Evolutionary conservation across 2,329 filamentous ascomycete species (phyloP).

Genomic region (Dactylonectria estremocensis): DNA sequence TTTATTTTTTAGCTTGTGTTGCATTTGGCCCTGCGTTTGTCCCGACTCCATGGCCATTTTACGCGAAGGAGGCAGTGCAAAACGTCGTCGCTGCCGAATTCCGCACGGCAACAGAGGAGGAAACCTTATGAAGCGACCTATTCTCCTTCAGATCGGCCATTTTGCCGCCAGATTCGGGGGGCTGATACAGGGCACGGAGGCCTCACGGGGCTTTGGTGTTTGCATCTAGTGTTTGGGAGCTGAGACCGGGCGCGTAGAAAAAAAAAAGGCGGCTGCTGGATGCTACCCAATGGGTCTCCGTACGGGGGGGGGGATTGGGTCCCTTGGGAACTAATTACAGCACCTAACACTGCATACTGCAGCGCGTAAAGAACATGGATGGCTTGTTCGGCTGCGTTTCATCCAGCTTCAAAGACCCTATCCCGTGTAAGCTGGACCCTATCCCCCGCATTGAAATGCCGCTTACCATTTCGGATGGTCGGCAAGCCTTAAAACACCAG

Average conservation of each 20-base stretch:
- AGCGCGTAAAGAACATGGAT: neutral
- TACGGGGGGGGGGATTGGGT: no score
- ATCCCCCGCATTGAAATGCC: neutral
- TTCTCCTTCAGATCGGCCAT: neutral
- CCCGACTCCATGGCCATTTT: neutral
- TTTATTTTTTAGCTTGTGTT: no score
- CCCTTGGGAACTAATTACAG: neutral
- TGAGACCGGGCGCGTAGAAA: neutral
- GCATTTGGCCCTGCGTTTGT: no score
- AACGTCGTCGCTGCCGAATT: neutral
- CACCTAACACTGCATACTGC: neutral
- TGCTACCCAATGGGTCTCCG: neutral
- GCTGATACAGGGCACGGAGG: neutral
- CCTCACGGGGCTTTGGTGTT: neutral
- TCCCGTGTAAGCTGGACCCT: neutral
- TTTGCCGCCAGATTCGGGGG: neutral
- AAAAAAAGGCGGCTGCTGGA: neutral
- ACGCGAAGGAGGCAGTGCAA: slow-evolving; percentile 4
- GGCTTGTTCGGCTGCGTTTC: neutral
- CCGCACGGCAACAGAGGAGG: no score
- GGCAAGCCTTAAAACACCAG: slow-evolving; percentile 5
- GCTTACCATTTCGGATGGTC: neutral
- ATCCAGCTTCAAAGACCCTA: neutral
- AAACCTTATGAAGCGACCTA: neutral
- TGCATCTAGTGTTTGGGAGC: neutral